Base-by-base conservation (phyloP, 306 rosid species). In the Pterocarpus santalinus region DNA sequence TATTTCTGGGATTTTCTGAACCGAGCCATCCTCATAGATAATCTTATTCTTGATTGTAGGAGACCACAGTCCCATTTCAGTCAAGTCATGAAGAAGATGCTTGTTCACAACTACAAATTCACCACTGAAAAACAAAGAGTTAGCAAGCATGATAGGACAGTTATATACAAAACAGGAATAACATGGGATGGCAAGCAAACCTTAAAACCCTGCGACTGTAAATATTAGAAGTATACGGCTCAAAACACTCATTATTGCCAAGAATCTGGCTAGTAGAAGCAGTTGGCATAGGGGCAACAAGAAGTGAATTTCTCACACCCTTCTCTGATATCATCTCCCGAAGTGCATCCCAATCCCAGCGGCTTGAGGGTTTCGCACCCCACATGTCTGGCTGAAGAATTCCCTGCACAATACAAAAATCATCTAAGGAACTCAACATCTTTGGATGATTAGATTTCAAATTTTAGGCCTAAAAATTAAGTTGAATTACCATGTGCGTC, bases 61-160 rank as follows among this genome's bases (percentile, higher is more conserved):
- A 84, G 94, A 89, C 97, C 97, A 94, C 71, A 90, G 69, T 33
- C 98, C 96, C 98, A 90, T 92, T 84, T 94, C 98, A n/a, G 91
- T 88, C 75, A 94, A 86, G 83, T 92, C 97, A 34, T 90, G 91
- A 75, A 92, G 94, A 51, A 94, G 88, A 85, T 92, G 98, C 81
- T 94, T 94, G 90, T 92, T 94, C 84, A 92, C 98, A 73, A 94
- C 95, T 82, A 94, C 94, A 86, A 94, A 94, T 81, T 94, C 97
- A 68, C 98, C 98, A 87, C 97, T 94, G 86, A 41, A 72, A 84
- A 49, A 68, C 44, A 66, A 73, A 65, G 15, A 44, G 79, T 86
- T 60, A 85, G 14, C 16, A 87, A 34, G 13, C 73, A 84, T 32
- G 43, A 41, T 33, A 8, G 22, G 32, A 39, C 47, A 58, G 39